These are phyloP conservation scores for Apostasia ramifera DNA, from an alignment of 106 monocot genomes.

Conservation along the genomic window DNA sequence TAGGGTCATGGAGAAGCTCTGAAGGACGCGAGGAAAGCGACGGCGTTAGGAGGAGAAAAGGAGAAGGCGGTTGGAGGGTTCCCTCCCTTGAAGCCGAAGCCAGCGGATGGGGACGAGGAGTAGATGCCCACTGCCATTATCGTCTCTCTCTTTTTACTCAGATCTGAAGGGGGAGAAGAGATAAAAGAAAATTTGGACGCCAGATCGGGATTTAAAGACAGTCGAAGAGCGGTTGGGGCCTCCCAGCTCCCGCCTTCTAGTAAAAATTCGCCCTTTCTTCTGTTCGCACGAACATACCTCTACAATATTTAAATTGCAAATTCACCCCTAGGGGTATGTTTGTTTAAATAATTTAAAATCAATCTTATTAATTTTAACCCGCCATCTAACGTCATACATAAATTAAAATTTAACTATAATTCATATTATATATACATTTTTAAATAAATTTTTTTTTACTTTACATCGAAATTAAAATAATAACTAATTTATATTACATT, in stretches of 20 bases:
- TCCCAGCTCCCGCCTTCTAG: background rate
- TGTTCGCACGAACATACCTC: too few relatives aligned
- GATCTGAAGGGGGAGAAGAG: background rate
- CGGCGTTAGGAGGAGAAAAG: background rate
- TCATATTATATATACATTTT: too few relatives aligned
- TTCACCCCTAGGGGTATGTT: too few relatives aligned
- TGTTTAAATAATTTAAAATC: too few relatives aligned
- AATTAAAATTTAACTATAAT: too few relatives aligned
- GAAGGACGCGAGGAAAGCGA: background rate
- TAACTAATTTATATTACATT: too few relatives aligned
- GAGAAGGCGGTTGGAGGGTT: background rate
- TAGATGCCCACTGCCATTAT: slow-evolving; percentile 6
- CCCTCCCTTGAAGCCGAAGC: slow-evolving; percentile 2
- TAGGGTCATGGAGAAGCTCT: background rate
- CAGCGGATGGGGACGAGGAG: background rate
- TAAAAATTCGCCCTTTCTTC: background rate
- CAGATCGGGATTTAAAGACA: background rate
- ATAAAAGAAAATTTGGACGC: background rate
- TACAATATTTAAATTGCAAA: too few relatives aligned
- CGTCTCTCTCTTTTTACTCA: background rate
- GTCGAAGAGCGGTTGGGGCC: background rate
- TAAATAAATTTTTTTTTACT: too few relatives aligned
- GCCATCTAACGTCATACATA: too few relatives aligned
- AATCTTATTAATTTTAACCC: too few relatives aligned
- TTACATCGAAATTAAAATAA: too few relatives aligned